Conservation (phyloP, 2,329 filamentous ascomycete genomes). For the Diaporthe destruens region DNA sequence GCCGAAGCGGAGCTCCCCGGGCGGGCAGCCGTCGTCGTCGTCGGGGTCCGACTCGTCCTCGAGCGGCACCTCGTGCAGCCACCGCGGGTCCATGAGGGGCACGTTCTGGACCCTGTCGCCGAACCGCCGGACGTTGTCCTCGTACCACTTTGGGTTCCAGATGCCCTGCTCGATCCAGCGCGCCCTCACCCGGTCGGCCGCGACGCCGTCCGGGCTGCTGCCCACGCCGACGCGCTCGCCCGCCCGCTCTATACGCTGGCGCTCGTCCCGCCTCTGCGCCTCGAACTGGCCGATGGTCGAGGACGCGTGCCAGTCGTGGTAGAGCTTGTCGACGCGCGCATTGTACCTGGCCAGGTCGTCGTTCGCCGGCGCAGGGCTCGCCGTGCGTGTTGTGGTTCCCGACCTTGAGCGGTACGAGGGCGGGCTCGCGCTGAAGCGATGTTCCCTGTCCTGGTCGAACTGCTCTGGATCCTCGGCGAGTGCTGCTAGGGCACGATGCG, state of each 20-base stretch:
- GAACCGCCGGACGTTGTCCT: neutral
- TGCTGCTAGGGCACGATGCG: constrained; percentile 12
- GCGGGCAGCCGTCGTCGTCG: neutral
- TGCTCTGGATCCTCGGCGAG: constrained; percentile 14
- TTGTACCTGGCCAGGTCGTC: neutral
- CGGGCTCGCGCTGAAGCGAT: neutral
- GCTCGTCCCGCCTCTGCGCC: neutral
- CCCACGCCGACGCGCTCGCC: neutral
- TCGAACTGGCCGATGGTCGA: neutral
- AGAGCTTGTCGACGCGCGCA: neutral
- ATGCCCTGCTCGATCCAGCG: constrained; percentile 45
- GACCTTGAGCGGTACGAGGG: constrained; percentile 2
- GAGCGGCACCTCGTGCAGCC: neutral
- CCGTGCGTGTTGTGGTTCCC: neutral
- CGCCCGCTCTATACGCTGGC: neutral
- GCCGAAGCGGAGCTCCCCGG: neutral
- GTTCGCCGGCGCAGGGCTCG: neutral
- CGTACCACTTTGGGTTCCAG: constrained; percentile 43
- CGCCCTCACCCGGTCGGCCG: constrained; percentile 37
- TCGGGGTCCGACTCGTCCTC: neutral
- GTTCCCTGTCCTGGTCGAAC: neutral
- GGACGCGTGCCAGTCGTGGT: neutral
- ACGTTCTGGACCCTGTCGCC: neutral
- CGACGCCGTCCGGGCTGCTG: neutral
- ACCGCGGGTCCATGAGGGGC: neutral